A percentile compares a stretch with the other conserved stretches of the same genome.
phyloP scores from a whole-genome alignment of 495 filamentous ascomycete species.

The Wilcoxina mikolae region DNA sequence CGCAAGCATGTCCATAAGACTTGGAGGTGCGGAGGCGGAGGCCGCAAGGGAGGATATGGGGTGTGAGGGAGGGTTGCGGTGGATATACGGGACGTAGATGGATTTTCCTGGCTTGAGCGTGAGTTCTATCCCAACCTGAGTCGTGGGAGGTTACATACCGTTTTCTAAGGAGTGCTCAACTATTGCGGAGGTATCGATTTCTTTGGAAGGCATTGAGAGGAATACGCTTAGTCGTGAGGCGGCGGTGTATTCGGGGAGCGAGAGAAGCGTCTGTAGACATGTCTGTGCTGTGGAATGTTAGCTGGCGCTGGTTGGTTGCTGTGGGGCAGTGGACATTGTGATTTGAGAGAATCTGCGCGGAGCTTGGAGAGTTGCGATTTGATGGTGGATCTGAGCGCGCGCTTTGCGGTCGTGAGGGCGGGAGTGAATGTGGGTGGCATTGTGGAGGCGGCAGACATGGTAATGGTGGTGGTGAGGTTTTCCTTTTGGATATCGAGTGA shows the following conservation, averaged over 20 bases:
- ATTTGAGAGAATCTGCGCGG: constrained; percentile 8
- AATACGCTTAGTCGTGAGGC: constrained; percentile 58
- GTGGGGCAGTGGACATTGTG: no score
- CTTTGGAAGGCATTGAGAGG: constrained; percentile 76
- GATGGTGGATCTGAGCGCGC: constrained; percentile 17
- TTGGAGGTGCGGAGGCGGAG: constrained; percentile 34
- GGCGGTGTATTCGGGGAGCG: constrained; percentile 23
- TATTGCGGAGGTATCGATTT: constrained; percentile 66
- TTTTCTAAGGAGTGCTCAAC: constrained; percentile 60
- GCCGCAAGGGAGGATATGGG: constrained; percentile 16
- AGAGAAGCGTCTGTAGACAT: constrained; percentile 16
- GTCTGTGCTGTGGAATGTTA: no score
- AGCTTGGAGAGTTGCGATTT: constrained; percentile 19
- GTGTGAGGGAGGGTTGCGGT: constrained; percentile 39
- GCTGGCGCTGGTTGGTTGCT: no score
- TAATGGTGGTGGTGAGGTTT: no score
- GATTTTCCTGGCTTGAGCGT: constrained; percentile 38
- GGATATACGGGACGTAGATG: constrained; percentile 82
- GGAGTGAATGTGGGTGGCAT: no score
- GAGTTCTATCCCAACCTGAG: background rate
- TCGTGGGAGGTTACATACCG: constrained; percentile 30
- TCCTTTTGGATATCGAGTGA: no score
- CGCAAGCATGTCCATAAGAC: constrained; percentile 86
- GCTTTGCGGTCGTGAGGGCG: constrained; percentile 14
- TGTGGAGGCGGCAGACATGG: no score